Percentiles rank a stretch among this genome's conserved stretches.
Evolutionary conservation across 257 asterid genomes (phyloP).

Genomic region (Ocimum tenuiflorum): DNA sequence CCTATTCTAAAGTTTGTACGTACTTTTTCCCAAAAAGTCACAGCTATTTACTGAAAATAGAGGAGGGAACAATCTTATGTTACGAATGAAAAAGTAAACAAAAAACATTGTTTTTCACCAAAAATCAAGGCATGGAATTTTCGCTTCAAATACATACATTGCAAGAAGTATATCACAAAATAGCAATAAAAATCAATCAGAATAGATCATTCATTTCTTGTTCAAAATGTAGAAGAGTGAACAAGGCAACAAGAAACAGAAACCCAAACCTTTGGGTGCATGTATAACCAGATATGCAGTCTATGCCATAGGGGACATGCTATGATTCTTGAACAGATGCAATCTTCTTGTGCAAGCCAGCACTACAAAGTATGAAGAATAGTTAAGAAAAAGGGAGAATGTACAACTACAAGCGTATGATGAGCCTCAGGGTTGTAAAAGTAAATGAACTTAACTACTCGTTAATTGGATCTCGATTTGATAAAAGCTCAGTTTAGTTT

Average conservation of each 20-base stretch:
- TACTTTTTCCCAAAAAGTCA: background rate
- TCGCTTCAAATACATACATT: background rate
- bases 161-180: background rate
- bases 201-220: background rate
- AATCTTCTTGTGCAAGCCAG: slow-evolving; percentile 80
- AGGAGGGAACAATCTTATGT: too few relatives aligned
- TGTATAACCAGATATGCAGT: slow-evolving; percentile 76
- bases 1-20: background rate
- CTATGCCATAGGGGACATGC: slow-evolving; percentile 49
- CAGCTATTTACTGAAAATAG: too few relatives aligned
- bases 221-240: background rate
- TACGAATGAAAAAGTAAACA: too few relatives aligned
- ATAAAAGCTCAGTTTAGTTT: too few relatives aligned
- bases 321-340: slow-evolving; percentile 66
- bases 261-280: slow-evolving; percentile 88
- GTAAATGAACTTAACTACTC: too few relatives aligned
- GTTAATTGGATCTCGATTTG: too few relatives aligned
- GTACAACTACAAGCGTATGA: background rate
- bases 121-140: background rate
- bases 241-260: background rate
- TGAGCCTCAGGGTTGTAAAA: too few relatives aligned
- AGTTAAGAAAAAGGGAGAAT: background rate
- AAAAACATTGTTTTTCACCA: too few relatives aligned
- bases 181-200: background rate
- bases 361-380: slow-evolving; percentile 41